Evolutionary conservation across 345 rosid genomes (phyloP).

Genomic region (Odontarrhena argentea): DNA sequence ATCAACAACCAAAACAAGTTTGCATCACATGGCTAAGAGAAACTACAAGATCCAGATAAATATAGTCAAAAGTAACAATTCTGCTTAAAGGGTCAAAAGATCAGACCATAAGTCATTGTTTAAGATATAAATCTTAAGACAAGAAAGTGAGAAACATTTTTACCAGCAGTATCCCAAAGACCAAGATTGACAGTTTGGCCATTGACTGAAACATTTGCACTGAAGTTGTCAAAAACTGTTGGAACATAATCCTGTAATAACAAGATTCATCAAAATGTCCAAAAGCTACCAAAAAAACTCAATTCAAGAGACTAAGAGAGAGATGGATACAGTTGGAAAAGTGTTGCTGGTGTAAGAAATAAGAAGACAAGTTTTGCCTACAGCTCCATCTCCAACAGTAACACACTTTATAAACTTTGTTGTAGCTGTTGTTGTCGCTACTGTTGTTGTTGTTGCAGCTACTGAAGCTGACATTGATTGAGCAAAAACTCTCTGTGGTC

Average conservation of each 20-base stretch:
- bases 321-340: slow-evolving; percentile 36
- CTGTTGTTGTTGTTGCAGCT: slow-evolving; percentile 25
- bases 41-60: slow-evolving; percentile 11
- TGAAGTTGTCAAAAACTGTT: slow-evolving; percentile 77
- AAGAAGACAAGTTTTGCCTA: slow-evolving; percentile 45
- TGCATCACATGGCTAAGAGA: slow-evolving; percentile 3
- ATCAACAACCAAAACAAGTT: not conserved
- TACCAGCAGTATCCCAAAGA: slow-evolving; percentile 89
- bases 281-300: slow-evolving; percentile 15
- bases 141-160: not conserved
- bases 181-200: slow-evolving; percentile 77
- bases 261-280: slow-evolving; percentile 8
- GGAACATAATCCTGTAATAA: slow-evolving; percentile 60
- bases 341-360: slow-evolving; percentile 46
- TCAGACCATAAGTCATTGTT: not conserved
- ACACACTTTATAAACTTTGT: slow-evolving; percentile 43
- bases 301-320: slow-evolving; percentile 13
- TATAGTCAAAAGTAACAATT: slow-evolving; percentile 12
- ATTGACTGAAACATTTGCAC: slow-evolving; percentile 75
- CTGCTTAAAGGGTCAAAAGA: slow-evolving; percentile 9
- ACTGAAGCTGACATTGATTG: slow-evolving; percentile 37
- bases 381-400: slow-evolving; percentile 49
- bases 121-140: slow-evolving; percentile 1
- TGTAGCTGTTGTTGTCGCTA: slow-evolving; percentile 23
- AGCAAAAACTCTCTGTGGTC: not conserved